These are phyloP conservation scores for Phaseolus lunatus DNA, from an alignment of 306 rosid genomes.

Conservation along the genomic window DNA sequence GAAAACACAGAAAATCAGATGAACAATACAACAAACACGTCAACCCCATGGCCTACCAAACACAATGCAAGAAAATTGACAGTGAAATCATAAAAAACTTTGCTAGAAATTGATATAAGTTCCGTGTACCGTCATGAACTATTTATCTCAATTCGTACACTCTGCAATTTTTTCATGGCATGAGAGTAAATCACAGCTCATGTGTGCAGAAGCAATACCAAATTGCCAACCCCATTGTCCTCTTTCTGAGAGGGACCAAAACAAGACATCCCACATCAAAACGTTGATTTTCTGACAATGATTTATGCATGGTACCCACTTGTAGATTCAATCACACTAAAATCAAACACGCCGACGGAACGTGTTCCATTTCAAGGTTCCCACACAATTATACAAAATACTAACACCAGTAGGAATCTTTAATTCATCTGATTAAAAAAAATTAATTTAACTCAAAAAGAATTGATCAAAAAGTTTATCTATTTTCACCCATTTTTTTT, in stretches of 20 bases:
- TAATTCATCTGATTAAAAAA: too few relatives aligned
- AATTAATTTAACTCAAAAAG: background rate
- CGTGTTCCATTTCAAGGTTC: background rate
- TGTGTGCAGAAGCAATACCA: background rate
- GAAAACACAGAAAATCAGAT: background rate
- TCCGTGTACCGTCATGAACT: background rate
- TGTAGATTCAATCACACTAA: conserved; percentile 27
- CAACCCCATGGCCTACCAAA: background rate
- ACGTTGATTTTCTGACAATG: background rate
- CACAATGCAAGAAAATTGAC: background rate
- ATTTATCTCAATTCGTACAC: background rate
- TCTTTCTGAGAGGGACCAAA: conserved; percentile 18
- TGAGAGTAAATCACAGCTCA: conserved; percentile 4
- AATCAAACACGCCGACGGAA: conserved; percentile 13
- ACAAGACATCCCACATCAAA: background rate
- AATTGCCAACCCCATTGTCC: conserved; percentile 8
- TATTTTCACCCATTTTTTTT: background rate
- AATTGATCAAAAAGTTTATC: background rate
- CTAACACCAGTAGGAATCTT: too few relatives aligned
- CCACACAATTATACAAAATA: background rate
- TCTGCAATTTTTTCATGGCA: conserved; percentile 9
- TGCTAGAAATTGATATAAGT: background rate
- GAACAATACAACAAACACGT: background rate
- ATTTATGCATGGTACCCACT: conserved; percentile 32
- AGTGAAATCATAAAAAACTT: background rate